Conservation (phyloP, 2,329 filamentous ascomycete species). For the Onygenales sp. region DNA sequence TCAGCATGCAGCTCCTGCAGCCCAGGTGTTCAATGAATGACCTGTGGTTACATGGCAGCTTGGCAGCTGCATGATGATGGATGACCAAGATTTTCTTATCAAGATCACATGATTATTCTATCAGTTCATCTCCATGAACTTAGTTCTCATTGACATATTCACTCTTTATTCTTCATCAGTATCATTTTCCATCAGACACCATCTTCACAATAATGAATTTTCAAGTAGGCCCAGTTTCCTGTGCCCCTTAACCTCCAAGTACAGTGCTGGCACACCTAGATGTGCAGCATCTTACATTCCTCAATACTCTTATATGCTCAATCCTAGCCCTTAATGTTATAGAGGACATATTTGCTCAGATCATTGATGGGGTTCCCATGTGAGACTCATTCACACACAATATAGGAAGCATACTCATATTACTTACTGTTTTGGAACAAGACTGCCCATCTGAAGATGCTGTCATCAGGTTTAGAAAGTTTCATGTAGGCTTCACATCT, state of each 20-base stretch:
- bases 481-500: not conserved
- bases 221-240: not conserved
- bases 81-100: too few species aligned
- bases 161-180: not conserved
- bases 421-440: not conserved
- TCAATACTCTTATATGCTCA: not conserved
- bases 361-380: conserved; percentile 3
- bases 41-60: too few species aligned
- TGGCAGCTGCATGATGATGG: too few species aligned
- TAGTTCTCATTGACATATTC: too few species aligned
- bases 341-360: conserved; percentile 1
- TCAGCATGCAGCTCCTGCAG: too few species aligned
- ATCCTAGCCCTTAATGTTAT: not conserved
- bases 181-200: not conserved
- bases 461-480: not conserved
- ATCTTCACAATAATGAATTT: not conserved
- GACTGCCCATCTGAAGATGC: not conserved
- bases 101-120: too few species aligned
- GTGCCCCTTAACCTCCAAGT: not conserved
- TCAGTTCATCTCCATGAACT: too few species aligned
- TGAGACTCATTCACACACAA: not conserved
- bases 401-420: not conserved
- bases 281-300: not conserved
- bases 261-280: not conserved
- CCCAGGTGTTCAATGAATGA: too few species aligned